Conservation (phyloP, 2,329 filamentous ascomycete species). For the Colletotrichum zoysiae region DNA sequence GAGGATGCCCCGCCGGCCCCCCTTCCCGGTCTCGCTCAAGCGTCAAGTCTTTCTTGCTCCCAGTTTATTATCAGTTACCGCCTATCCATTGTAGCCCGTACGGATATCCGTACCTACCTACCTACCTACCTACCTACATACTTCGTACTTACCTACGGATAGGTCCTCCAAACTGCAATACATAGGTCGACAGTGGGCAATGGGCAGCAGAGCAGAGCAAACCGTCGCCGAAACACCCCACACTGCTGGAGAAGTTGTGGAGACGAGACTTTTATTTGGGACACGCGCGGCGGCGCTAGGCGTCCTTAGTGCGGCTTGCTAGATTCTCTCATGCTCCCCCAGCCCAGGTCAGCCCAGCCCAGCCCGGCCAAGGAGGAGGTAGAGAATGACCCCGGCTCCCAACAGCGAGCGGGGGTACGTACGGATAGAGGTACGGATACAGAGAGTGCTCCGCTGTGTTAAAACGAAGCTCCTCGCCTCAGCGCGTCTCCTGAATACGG, state of each 20-base stretch:
- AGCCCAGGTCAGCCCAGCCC: not conserved
- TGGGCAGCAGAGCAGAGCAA: constrained; percentile 22
- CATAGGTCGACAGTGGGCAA: constrained; percentile 31
- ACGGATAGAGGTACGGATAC: too few species aligned
- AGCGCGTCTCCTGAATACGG: not conserved
- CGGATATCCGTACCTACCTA: too few species aligned
- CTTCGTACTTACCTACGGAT: too few species aligned
- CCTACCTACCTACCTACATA: too few species aligned
- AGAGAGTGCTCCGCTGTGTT: too few species aligned
- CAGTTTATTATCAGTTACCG: not conserved
- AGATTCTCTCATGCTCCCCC: not conserved
- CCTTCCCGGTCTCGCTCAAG: not conserved
- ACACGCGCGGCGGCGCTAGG: constrained; percentile 6
- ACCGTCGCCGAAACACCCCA: constrained; percentile 30
- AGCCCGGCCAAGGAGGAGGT: not conserved
- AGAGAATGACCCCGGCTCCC: constrained; percentile 1
- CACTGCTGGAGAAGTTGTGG: constrained; percentile 1
- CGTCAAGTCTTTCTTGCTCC: not conserved
- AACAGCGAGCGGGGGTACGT: too few species aligned
- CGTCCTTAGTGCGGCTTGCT: not conserved
- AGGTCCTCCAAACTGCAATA: constrained; percentile 26
- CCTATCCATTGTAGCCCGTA: not conserved
- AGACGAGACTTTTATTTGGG: not conserved
- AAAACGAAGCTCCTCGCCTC: too few species aligned
- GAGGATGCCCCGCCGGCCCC: too few species aligned